Conservation (phyloP, 768 basidiomycete genomes). For the Suillus brevipes region DNA sequence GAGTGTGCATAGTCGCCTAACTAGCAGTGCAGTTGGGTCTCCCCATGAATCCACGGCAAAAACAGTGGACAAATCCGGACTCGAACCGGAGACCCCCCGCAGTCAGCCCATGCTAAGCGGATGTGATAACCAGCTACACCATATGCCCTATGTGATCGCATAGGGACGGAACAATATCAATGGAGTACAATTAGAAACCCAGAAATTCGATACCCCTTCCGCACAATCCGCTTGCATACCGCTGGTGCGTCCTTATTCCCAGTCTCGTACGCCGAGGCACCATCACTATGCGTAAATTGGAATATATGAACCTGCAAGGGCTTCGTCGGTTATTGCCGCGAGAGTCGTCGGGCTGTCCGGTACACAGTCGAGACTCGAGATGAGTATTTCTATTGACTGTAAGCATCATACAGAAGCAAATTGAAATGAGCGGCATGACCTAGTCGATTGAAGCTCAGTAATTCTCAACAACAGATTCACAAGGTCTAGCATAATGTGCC, state of each 20-base stretch:
- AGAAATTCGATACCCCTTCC: no score
- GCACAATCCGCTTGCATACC: neutral
- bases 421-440: slow-evolving; percentile 8
- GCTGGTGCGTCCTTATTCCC: no score
- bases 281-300: neutral
- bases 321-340: neutral
- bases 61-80: slow-evolving; percentile 40
- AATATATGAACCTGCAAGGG: slow-evolving; percentile 7
- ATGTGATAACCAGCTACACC: slow-evolving; percentile 43
- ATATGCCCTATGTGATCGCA: slow-evolving; percentile 27
- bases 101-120: slow-evolving; percentile 38
- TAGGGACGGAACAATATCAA: no score
- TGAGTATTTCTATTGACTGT: neutral
- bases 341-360: no score
- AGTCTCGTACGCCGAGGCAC: no score
- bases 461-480: neutral
- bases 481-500: slow-evolving; percentile 6
- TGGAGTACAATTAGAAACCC: no score
- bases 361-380: no score
- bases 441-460: neutral
- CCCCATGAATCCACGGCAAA: slow-evolving; percentile 12
- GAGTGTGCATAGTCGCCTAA: no score
- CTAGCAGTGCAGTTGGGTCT: no score
- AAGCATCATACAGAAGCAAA: slow-evolving; percentile 9
- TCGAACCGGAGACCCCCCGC: slow-evolving; percentile 43